Evolutionary conservation across 345 rosid species (phyloP).

Genomic region (Boechera divaricarpa): DNA sequence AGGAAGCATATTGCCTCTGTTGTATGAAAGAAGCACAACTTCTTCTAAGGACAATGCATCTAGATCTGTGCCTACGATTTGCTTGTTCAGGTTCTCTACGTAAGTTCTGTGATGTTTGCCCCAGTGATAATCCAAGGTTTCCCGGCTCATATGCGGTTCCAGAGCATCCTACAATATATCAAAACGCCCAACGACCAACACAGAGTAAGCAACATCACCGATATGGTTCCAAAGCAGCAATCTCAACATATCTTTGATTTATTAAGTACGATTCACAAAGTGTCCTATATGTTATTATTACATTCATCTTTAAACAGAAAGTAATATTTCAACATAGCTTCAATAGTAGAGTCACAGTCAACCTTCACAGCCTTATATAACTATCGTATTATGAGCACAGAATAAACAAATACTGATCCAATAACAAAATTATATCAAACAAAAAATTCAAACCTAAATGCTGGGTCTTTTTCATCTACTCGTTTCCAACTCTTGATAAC

Average conservation of each 20-base stretch:
- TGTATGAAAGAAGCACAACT: slow-evolving; percentile 60
- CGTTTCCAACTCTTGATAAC: neutral
- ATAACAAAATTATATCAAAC: neutral
- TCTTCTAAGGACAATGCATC: slow-evolving; percentile 71
- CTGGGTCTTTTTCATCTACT: neutral
- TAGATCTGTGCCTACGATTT: slow-evolving; percentile 71
- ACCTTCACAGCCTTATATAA: neutral
- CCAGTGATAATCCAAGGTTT: slow-evolving; percentile 86
- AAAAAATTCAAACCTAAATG: neutral
- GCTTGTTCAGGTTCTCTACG: slow-evolving; percentile 86
- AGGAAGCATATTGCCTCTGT: slow-evolving; percentile 81
- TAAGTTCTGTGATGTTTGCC: slow-evolving; percentile 92
- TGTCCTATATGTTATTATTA: neutral
- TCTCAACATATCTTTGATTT: neutral
- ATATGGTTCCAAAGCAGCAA: slow-evolving; percentile 2
- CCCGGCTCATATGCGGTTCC: slow-evolving; percentile 89
- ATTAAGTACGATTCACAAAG: neutral
- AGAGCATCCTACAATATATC: slow-evolving; percentile 61
- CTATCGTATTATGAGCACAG: neutral
- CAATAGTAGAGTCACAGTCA: neutral
- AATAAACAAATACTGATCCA: neutral
- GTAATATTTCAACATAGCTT: neutral
- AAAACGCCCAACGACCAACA: neutral
- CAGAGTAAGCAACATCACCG: slow-evolving; percentile 23
- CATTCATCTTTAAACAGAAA: neutral